Evolutionary conservation across 75 land plant genomes (phyloP).

Genomic region (Isoetes taiwanensis): DNA sequence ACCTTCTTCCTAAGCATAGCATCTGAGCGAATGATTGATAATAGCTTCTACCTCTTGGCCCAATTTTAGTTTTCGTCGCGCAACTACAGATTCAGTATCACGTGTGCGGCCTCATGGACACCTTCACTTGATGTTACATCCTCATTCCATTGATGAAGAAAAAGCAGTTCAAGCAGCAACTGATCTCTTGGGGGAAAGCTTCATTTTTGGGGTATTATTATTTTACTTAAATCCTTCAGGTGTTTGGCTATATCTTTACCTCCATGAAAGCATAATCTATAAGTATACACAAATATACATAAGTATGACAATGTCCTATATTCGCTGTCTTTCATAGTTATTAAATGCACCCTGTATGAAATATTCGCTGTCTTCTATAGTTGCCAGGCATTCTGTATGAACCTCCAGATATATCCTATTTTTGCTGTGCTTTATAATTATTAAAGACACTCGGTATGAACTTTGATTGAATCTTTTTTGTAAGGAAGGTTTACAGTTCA

Average conservation of each 20-base stretch:
- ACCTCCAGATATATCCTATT: not conserved
- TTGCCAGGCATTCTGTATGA: not conserved
- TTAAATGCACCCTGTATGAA: not conserved
- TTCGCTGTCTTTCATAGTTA: not conserved
- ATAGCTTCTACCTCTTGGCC: too few species aligned
- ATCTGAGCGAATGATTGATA: too few species aligned
- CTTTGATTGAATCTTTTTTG: too few species aligned
- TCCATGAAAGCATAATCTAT: not conserved
- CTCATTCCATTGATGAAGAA: slow-evolving; percentile 70
- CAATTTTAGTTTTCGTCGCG: too few species aligned
- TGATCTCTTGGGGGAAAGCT: slow-evolving; percentile 70
- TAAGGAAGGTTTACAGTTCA: too few species aligned
- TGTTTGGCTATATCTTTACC: not conserved
- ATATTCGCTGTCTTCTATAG: not conserved
- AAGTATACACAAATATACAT: not conserved
- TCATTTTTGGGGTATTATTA: slow-evolving; percentile 52
- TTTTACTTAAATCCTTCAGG: not conserved
- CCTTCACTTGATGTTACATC: too few species aligned
- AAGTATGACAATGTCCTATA: not conserved
- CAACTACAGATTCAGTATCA: slow-evolving; percentile 59
- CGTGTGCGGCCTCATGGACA: too few species aligned
- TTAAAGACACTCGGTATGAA: too few species aligned
- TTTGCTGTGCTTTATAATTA: too few species aligned
- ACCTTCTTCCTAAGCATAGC: too few species aligned
- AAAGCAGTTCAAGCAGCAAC: slow-evolving; percentile 87